Conservation (phyloP, 2,329 filamentous ascomycete genomes). For the Rutstroemia sydowiana region DNA sequence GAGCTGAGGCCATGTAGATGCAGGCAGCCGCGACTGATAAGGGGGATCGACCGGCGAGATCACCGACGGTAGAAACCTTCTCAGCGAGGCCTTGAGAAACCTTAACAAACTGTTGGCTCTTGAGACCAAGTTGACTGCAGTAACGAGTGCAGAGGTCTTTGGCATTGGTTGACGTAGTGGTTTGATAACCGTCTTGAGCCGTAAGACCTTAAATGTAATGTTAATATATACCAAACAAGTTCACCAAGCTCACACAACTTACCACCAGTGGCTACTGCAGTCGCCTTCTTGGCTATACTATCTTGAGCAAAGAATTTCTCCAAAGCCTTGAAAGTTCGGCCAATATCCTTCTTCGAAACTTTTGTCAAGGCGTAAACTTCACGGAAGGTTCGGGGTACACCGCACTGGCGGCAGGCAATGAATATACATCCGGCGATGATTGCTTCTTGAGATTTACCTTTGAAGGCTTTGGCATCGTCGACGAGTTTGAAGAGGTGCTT, state of each 20-base stretch:
- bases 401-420: slow-evolving; percentile 87
- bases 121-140: slow-evolving; percentile 74
- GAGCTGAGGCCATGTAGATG: slow-evolving; percentile 90
- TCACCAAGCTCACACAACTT: slow-evolving; percentile 30
- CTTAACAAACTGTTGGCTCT: slow-evolving; percentile 66
- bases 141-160: slow-evolving; percentile 83
- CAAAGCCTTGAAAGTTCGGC: slow-evolving; percentile 86
- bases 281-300: slow-evolving; percentile 49
- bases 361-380: slow-evolving; percentile 92
- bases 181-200: slow-evolving; percentile 55
- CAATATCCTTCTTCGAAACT: slow-evolving; percentile 96
- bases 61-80: slow-evolving; percentile 67
- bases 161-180: slow-evolving; percentile 70
- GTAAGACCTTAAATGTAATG: slow-evolving; percentile 23
- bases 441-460: slow-evolving; percentile 88
- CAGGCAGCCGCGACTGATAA: slow-evolving; percentile 90
- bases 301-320: slow-evolving; percentile 80
- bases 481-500: slow-evolving; percentile 95
- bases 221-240: slow-evolving; percentile 26
- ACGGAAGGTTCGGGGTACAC: slow-evolving; percentile 80
- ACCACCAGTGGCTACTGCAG: slow-evolving; percentile 47
- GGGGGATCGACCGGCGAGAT: slow-evolving; percentile 81
- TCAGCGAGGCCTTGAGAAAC: slow-evolving; percentile 73
- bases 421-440: slow-evolving; percentile 97
- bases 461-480: slow-evolving; percentile 87